Base-by-base conservation (phyloP, 495 filamentous ascomycete species). In the Aspergillus bridgeri region DNA sequence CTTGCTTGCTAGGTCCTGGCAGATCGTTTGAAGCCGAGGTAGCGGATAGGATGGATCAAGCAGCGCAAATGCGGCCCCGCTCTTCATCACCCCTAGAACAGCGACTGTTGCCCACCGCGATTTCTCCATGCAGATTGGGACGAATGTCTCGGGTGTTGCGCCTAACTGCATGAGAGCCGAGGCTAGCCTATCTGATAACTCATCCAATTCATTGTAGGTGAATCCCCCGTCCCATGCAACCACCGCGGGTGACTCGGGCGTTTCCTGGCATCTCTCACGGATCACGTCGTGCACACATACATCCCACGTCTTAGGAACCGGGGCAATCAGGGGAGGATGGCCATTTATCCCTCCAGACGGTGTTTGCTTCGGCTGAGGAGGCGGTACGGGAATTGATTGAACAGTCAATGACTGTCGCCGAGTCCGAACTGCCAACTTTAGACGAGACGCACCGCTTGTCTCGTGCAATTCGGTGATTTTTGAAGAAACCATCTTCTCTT, bases 71-170 rank as follows among this genome's bases (percentile, higher is more conserved):
- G 60, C 57, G 13, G 43, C 65, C 3, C 65, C 65, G 20, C 56
- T 47, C 46, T 62, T 67, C 25, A 67, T 11, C 5, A 67, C 54
- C 4, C 46, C 62, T 1, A 65, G 38, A n/a, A 58, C 53, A 2
- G 62, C 56, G 19, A 67, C 50, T 1, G 59, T 47, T 25, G 60
- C 22, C 59, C 59, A 67, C 8, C 18, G 51, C 6, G 52, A 57
- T 46, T 67, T 67, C 15, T 67, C 59, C 21, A 56, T 62, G 27
- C 56, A 62, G 43, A 67, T 51, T 6, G 65, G 62, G 11, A 67
- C 68, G 23, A 74, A 51, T 2, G 27, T 27, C 18, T 46, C 55
- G 3, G 49, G 20, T 9, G 54, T 48, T 4, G 71, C 38, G 21
- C 53, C 53, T 5, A 19, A 17, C 6, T 2, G 45, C 38, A 52